Evolutionary conservation across 495 filamentous ascomycete genomes (phyloP).

Genomic region (Podospora pseudopauciseta): DNA sequence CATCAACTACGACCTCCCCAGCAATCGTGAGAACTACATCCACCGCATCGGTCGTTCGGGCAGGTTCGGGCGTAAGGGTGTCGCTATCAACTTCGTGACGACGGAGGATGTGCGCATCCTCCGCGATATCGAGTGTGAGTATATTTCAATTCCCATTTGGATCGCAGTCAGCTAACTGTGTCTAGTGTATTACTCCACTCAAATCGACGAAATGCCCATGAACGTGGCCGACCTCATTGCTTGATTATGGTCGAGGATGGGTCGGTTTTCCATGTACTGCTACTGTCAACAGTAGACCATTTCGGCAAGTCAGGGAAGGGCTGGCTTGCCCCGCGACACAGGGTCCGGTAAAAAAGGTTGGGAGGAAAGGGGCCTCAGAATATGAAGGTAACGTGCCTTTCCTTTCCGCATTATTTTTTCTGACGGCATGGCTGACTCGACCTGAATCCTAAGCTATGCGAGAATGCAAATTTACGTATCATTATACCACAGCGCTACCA

Average conservation of each 20-base stretch:
- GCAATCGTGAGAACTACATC: constrained; percentile 99
- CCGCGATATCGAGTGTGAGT: constrained; percentile 81
- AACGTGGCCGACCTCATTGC: constrained; percentile 71
- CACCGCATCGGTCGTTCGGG: constrained; percentile 98
- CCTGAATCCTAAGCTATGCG: background rate
- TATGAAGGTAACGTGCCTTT: constrained; percentile 7
- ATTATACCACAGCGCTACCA: background rate
- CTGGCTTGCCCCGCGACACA: background rate
- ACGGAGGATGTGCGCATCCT: constrained; percentile 99
- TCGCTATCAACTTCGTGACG: constrained; percentile 99
- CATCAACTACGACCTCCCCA: constrained; percentile 99
- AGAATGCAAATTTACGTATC: background rate
- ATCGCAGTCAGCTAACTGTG: constrained; percentile 18
- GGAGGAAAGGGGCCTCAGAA: constrained; percentile 20
- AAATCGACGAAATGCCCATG: constrained; percentile 87
- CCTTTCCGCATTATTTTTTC: background rate
- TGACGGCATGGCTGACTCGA: background rate
- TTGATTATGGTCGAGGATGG: constrained; percentile 11
- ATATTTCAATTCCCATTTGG: background rate
- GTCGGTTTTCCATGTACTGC: background rate
- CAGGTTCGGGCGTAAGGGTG: constrained; percentile 99
- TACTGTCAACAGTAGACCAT: background rate
- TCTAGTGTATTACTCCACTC: constrained; percentile 65
- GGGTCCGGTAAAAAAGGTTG: constrained; percentile 8
- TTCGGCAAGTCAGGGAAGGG: background rate